These are phyloP conservation scores for Peniophora sp. DNA, from an alignment of 1,284 basidiomycete genomes.

Conservation along the genomic window DNA sequence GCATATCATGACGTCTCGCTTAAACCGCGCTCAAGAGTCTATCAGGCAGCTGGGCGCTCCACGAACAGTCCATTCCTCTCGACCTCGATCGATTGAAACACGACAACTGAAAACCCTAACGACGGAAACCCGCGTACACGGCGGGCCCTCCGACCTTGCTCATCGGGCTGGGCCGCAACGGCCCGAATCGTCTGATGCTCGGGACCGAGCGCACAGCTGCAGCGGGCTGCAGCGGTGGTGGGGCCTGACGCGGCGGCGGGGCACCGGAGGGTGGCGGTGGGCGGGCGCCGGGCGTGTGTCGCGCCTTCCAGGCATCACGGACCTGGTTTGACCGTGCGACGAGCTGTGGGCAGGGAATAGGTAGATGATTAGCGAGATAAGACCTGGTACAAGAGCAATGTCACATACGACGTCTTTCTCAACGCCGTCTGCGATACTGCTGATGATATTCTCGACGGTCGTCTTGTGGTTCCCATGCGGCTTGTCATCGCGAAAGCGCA, in stretches of 20 bases:
- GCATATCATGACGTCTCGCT: too few relatives aligned
- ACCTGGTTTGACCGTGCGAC: slow-evolving; percentile 51
- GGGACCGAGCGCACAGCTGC: not conserved
- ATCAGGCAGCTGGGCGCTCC: too few relatives aligned
- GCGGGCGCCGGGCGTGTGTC: slow-evolving; percentile 31
- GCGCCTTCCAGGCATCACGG: slow-evolving; percentile 63
- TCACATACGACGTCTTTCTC: slow-evolving; percentile 74
- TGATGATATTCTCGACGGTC: slow-evolving; percentile 80
- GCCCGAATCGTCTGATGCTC: not conserved
- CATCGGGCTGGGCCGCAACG: slow-evolving; percentile 12
- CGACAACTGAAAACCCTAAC: not conserved
- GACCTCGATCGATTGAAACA: not conserved
- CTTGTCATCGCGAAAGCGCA: slow-evolving; percentile 92
- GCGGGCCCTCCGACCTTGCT: slow-evolving; percentile 66
- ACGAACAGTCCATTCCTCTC: not conserved
- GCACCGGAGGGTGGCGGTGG: slow-evolving; percentile 3
- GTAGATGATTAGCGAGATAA: not conserved
- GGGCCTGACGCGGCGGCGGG: slow-evolving; percentile 8
- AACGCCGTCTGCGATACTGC: slow-evolving; percentile 86
- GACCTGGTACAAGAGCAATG: slow-evolving; percentile 5
- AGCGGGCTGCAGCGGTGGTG: slow-evolving; percentile 9
- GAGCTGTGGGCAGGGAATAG: slow-evolving; percentile 33
- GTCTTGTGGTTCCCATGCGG: slow-evolving; percentile 78
- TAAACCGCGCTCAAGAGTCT: too few relatives aligned
- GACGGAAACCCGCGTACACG: slow-evolving; percentile 36